phyloP scores from a whole-genome alignment of 306 rosid species.

The Prunus campanulata region DNA sequence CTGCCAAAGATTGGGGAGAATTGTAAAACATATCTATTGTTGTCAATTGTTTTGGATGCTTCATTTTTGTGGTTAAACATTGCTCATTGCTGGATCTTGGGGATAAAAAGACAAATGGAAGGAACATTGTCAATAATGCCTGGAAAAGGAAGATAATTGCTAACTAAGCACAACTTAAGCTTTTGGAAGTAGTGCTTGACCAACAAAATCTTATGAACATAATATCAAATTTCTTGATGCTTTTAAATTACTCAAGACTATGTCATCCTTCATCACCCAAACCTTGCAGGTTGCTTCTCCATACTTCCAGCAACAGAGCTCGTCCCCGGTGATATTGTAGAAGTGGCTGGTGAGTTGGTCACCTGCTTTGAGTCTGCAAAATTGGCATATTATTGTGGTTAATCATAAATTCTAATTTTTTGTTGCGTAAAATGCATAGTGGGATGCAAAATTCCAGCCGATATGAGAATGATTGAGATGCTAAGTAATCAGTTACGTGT shows the following conservation, averaged over 20 bases:
- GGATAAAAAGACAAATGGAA: not conserved
- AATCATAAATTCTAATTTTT: slow-evolving; percentile 13
- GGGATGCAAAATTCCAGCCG: slow-evolving; percentile 99
- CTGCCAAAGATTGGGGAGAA: not conserved
- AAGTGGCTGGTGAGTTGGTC: slow-evolving; percentile 73
- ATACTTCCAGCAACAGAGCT: slow-evolving; percentile 93
- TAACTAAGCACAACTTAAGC: not conserved
- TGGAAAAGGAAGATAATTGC: not conserved
- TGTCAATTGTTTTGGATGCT: not conserved
- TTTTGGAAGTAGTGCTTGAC: not conserved
- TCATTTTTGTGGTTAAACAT: not conserved
- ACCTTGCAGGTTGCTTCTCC: slow-evolving; percentile 84
- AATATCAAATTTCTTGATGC: not conserved
- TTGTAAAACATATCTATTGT: not conserved
- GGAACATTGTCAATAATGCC: not conserved
- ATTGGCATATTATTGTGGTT: slow-evolving; percentile 13
- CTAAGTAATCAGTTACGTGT: slow-evolving; percentile 86
- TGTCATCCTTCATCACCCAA: not conserved
- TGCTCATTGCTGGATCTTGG: not conserved
- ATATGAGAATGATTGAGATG: slow-evolving; percentile 95
- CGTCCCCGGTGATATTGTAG: slow-evolving; percentile 95
- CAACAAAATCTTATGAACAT: not conserved
- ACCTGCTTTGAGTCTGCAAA: slow-evolving; percentile 23
- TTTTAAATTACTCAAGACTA: slow-evolving; percentile 8
- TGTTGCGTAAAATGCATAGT: slow-evolving; percentile 45